Conservation (phyloP, 2,329 filamentous ascomycete species). For the Monosporascus sp. region DNA sequence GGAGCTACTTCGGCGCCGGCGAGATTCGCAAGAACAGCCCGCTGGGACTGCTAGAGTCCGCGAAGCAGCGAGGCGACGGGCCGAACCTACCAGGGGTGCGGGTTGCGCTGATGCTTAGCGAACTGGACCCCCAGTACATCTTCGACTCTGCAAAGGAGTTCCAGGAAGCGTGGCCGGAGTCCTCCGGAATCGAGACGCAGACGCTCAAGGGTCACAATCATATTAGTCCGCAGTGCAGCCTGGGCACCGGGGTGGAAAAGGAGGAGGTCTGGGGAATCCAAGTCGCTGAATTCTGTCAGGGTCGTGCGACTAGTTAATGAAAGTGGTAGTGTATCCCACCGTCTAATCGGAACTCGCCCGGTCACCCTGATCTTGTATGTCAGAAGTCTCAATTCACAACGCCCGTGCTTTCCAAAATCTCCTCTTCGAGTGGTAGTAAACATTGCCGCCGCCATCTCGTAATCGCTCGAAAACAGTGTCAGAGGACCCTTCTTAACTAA, state of each 20-base stretch:
- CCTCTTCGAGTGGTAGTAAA: too few species aligned
- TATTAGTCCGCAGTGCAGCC: constrained; percentile 20
- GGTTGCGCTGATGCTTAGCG: constrained; percentile 18
- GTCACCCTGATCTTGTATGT: neutral
- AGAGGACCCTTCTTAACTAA: too few species aligned
- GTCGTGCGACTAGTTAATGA: constrained; percentile 3
- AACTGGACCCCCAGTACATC: constrained; percentile 21
- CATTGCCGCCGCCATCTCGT: too few species aligned
- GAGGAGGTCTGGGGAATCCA: constrained; percentile 25
- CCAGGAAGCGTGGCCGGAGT: constrained; percentile 13
- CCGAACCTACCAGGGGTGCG: constrained; percentile 14
- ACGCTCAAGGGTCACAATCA: constrained; percentile 25
- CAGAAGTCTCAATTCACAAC: neutral
- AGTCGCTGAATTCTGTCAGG: constrained; percentile 18
- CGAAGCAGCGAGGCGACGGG: constrained; percentile 9
- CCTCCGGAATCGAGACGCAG: constrained; percentile 9
- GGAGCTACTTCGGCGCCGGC: constrained; percentile 18
- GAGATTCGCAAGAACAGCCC: constrained; percentile 16
- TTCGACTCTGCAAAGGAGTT: constrained; percentile 17
- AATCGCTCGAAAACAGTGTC: too few species aligned
- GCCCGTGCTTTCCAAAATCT: too few species aligned
- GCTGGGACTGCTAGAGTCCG: constrained; percentile 14
- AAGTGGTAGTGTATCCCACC: neutral
- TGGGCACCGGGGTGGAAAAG: constrained; percentile 22
- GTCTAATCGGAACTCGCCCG: neutral